These are phyloP conservation scores for Corylus americana DNA, from an alignment of 306 rosid genomes.

Conservation along the genomic window DNA sequence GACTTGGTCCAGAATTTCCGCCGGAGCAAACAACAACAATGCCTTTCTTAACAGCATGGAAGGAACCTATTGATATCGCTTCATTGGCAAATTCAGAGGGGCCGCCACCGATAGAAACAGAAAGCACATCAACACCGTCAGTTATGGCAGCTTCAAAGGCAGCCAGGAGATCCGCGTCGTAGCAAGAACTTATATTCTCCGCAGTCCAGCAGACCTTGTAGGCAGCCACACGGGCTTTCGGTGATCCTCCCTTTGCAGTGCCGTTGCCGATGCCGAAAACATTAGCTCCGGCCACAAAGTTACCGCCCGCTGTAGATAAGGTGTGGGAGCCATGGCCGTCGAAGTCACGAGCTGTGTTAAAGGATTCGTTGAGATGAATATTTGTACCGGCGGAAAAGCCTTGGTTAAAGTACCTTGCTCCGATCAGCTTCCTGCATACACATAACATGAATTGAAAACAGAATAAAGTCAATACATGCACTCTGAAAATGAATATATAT, in stretches of 20 bases:
- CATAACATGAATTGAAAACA: neutral
- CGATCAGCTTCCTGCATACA: conserved; percentile 66
- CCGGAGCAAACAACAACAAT: conserved; percentile 52
- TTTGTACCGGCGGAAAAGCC: conserved; percentile 31
- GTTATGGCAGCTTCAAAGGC: conserved; percentile 68
- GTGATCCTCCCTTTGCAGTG: conserved; percentile 88
- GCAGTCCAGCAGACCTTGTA: conserved; percentile 80
- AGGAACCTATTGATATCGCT: conserved; percentile 49
- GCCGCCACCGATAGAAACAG: conserved; percentile 38
- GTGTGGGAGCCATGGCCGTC: conserved; percentile 90
- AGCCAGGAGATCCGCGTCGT: conserved; percentile 55
- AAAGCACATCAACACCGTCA: conserved; percentile 71
- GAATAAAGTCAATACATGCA: no score
- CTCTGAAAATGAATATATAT: no score
- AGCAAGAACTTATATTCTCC: conserved; percentile 28
- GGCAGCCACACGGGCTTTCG: conserved; percentile 69
- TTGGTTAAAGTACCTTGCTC: conserved; percentile 70
- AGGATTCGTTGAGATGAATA: neutral
- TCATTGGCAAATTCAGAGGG: conserved; percentile 21
- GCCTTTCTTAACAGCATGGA: conserved; percentile 54
- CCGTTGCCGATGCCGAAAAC: conserved; percentile 65
- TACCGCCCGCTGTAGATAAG: conserved; percentile 88
- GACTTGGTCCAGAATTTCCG: conserved; percentile 63
- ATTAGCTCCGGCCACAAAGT: conserved; percentile 39
- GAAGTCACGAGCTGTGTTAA: conserved; percentile 43